Base-by-base conservation (phyloP, 352 stramenopile species). In the Salisapilia sapeloensis region DNA sequence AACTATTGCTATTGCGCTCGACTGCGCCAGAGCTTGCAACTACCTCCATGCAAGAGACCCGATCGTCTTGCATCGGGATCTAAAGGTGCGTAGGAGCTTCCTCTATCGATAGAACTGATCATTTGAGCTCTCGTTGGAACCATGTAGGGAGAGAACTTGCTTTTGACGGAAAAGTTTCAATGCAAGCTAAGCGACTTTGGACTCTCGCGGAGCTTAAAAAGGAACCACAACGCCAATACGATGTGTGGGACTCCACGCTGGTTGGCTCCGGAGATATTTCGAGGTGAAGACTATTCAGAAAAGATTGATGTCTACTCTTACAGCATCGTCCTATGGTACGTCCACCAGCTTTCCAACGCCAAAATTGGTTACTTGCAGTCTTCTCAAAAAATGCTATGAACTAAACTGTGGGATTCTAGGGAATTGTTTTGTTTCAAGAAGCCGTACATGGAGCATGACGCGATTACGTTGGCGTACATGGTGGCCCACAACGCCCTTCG, bases 281-380 rank as follows among this genome's bases (percentile, higher is more conserved):
- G 67, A 17, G 71, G 71, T 22, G 67, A 87, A 28, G 63, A 78
- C 22, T 87, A 84, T 48, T 80, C 65, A 23, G 71, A 87, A 37
- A 87, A 87, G 50, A 79, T 87, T 19, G 71, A 87, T 32, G 41
- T 87, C 2, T 84, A 87, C 44, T 84, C 67, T 18, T 84, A 82
- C 41, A 60, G 65, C 40, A 82, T 87, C 32, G 72, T 89, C 19
- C 48, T 89, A 29, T 85, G 71, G 70, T 81, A 42, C 9, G 35
- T n/a, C 33, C 6, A 4, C 11, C 6, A 13, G n/a, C n/a, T n/a
- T n/a, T n/a, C n/a, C n/a, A n/a, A n/a, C n/a, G n/a, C n/a, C n/a
- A n/a, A n/a, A n/a, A n/a, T n/a, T n/a, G n/a, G n/a, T n/a, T n/a
- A n/a, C n/a, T n/a, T n/a, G n/a, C n/a, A n/a, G n/a, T n/a, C n/a